Base-by-base conservation (phyloP, 2,329 filamentous ascomycete species). In the Botryotinia narcissicola region DNA sequence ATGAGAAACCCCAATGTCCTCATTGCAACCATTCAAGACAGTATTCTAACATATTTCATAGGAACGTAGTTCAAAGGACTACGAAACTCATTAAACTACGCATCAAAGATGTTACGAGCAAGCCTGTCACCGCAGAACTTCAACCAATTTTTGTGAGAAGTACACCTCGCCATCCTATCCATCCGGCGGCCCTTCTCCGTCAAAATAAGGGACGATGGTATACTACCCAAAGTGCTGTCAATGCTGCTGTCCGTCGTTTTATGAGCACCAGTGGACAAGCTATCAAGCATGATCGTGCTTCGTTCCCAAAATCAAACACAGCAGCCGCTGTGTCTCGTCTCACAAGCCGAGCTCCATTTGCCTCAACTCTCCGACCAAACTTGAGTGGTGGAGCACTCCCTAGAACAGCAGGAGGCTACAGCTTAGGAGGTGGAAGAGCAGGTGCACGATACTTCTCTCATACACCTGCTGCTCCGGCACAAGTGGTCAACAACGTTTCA, bases 401-500 rank as follows among this genome's bases (percentile, higher is more conserved):
- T 48, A 90, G 95, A 73, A 93, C 93, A 57, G 93, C 95, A 12
- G 94, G 95, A 77, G 96, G 96, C n/a, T 99, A 99, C 81, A 87
- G 87, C 76, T 84, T 93, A 57, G 93, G 93, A 44, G 91, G 91
- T 46, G 87, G 90, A 64, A 82, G 89, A 74, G 90, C 92, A 77
- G 93, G 92, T 62, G 90, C 91, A 37, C 89, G 95, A 77, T 95
- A 95, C 85, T 98, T 98, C 84, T 97, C 94, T 1, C 95, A 98
- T 83, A 89, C 90, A 0, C 94, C 95, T 1, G 92, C 93, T 16
- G 89, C 91, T 12, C 94, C 94, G 57, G 94, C 95, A 1, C 93
- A 98, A 82, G 94, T 98, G 64, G 89, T 98, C 70, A 92, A 96
- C 82, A 97, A 97, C 83, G 95, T 98, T n/a, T 97, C 94, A 20